Base-by-base conservation (phyloP, 1,139 yeast species). In the Blastobotrys indianensis region DNA sequence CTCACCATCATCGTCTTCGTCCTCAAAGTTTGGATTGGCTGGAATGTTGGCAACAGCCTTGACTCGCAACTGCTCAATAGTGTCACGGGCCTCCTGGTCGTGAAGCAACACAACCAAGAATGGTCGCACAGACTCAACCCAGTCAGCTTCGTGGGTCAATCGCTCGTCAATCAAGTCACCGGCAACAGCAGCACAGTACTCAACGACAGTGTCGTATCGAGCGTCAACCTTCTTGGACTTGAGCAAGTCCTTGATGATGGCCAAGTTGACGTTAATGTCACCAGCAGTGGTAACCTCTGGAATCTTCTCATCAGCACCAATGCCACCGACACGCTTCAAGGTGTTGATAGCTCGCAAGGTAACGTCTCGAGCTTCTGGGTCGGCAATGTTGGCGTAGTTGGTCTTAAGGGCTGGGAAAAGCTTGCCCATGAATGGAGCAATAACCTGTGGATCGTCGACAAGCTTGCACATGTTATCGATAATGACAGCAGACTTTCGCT, bases 391-490 rank as follows among this genome's bases (percentile, higher is more conserved):
- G 68, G 85, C 74, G 76, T 82, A 81, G 86, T 92, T 92, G 70
- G 81, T 71, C 82, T 87, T 86, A 73, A 92, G 80, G 66, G 97
- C 87, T 70, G 98, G 98, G 77, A 87, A 85, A 69, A 92, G 82
- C 70, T 83, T 85, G 74, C 78, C 76, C 85, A 92, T 77, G 85
- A 92, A 92, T 63, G 98, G 98, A 78, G 97, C 97, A 76, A 92
- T 95, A 68, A 92, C 92, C 79, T 92, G 97, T 63, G 98, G 98
- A 72, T 92, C 98, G 69, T 92, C 97, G 76, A 92, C 98, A 75
- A 92, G 86, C 79, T 92, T 92, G 85, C 98, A 92, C 98, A 92
- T 92, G 94, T 92, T 92, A 74, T 92, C 98, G 66, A 90, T 85
- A 74, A 92, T 92, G 70, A 92, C 98, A 64, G 98, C 98, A 66